phyloP scores from a whole-genome alignment of 495 filamentous ascomycete genomes.

The Aspergillus funiculosus region DNA sequence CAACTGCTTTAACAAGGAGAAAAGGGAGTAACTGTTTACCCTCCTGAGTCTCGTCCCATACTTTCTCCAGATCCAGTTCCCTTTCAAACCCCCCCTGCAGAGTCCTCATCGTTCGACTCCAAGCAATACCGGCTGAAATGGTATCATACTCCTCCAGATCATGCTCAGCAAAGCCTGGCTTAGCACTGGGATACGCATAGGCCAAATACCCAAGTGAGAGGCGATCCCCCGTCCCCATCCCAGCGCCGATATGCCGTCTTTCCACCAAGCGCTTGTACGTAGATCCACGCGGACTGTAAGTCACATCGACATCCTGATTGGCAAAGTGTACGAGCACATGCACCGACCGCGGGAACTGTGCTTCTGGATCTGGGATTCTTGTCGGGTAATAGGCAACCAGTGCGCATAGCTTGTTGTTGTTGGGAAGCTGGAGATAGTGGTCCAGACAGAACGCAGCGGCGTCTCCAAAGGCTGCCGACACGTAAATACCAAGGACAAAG shows the following conservation, averaged over 20 bases:
- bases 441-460: background rate
- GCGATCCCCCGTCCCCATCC: background rate
- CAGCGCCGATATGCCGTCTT: background rate
- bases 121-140: background rate
- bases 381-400: conserved; percentile 4
- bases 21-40: too few relatives aligned
- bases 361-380: background rate
- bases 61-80: background rate
- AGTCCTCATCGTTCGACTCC: background rate
- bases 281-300: background rate
- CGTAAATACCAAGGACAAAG: too few relatives aligned
- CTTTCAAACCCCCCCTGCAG: background rate
- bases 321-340: background rate
- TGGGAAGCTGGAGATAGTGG: background rate
- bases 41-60: conserved; percentile 1
- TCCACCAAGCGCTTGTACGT: background rate
- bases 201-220: background rate
- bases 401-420: conserved; percentile 1
- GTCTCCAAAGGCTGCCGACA: background rate
- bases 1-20: too few relatives aligned
- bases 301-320: background rate
- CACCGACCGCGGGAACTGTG: background rate
- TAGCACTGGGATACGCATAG: background rate
- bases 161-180: conserved; percentile 7
- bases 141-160: background rate